A percentile compares a stretch with the other conserved stretches of the same genome.
Conservation (phyloP, 2,329 filamentous ascomycete species). For the Venturia aucupariae region DNA sequence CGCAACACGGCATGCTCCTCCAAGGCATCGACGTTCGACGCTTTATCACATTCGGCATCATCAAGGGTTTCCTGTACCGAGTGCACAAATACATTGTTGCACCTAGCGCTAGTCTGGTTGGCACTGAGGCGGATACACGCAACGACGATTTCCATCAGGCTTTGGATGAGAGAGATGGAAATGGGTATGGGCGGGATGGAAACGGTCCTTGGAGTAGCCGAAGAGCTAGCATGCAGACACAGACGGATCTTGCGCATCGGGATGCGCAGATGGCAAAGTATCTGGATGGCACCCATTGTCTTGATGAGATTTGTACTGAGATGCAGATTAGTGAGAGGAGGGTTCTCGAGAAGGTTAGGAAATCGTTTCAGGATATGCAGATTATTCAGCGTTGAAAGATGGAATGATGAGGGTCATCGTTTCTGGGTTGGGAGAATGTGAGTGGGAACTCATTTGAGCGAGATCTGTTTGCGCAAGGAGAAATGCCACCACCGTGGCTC, state of each 20-base stretch:
- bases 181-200: neutral
- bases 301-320: constrained; percentile 77
- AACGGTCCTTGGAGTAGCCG: constrained; percentile 6
- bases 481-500: no score
- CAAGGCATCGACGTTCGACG: constrained; percentile 76
- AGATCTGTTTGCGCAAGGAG: no score
- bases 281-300: constrained; percentile 64
- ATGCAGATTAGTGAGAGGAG: constrained; percentile 60
- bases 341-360: constrained; percentile 56
- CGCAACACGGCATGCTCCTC: constrained; percentile 62
- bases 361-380: neutral
- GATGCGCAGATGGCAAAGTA: constrained; percentile 51
- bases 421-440: no score
- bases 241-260: constrained; percentile 17
- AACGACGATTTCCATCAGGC: neutral
- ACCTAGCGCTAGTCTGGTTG: neutral
- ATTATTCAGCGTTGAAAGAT: neutral
- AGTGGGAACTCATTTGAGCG: no score
- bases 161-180: neutral
- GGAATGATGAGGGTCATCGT: no score
- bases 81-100: constrained; percentile 83
- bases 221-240: constrained; percentile 7
- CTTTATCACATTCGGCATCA: constrained; percentile 89
- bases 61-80: constrained; percentile 88
- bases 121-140: neutral